phyloP scores from a whole-genome alignment of 2,329 filamentous ascomycete species.

The Scytalidium lignicola region DNA sequence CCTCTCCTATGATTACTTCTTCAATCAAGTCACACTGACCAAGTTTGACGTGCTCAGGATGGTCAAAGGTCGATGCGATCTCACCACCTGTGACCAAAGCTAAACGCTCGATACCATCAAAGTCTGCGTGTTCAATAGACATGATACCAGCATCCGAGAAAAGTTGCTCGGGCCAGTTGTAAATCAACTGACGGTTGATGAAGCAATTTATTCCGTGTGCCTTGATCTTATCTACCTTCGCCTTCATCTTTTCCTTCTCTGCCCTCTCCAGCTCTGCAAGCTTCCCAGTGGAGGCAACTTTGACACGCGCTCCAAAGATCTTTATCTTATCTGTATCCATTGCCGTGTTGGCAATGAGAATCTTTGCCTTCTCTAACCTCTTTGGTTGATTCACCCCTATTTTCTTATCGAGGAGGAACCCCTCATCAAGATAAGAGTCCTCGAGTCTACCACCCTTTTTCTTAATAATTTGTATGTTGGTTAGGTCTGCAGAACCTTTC shows the following conservation, averaged over 20 bases:
- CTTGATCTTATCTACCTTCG: slow-evolving; percentile 99
- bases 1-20: slow-evolving; percentile 97
- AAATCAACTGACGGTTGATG: slow-evolving; percentile 98
- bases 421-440: slow-evolving; percentile 96
- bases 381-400: slow-evolving; percentile 99
- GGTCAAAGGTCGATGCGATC: slow-evolving; percentile 96
- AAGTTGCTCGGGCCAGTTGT: slow-evolving; percentile 99
- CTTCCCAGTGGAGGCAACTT: slow-evolving; percentile 94
- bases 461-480: slow-evolving; percentile 99
- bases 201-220: slow-evolving; percentile 99
- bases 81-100: slow-evolving; percentile 95
- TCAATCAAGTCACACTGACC: slow-evolving; percentile 94
- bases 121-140: slow-evolving; percentile 98
- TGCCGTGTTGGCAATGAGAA: slow-evolving; percentile 92
- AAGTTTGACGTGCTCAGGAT: slow-evolving; percentile 94
- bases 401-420: slow-evolving; percentile 98
- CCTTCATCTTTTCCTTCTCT: slow-evolving; percentile 98
- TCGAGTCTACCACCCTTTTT: slow-evolving; percentile 96
- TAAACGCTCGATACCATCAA: slow-evolving; percentile 93
- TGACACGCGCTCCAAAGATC: slow-evolving; percentile 95
- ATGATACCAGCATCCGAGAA: slow-evolving; percentile 97
- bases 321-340: slow-evolving; percentile 99
- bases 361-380: slow-evolving; percentile 95
- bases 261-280: slow-evolving; percentile 98
- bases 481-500: slow-evolving; percentile 86